Evolutionary conservation across 345 rosid genomes (phyloP), one percentile per base, ranked within the genome.

Genomic region (Atalantia buxifolia): DNA sequence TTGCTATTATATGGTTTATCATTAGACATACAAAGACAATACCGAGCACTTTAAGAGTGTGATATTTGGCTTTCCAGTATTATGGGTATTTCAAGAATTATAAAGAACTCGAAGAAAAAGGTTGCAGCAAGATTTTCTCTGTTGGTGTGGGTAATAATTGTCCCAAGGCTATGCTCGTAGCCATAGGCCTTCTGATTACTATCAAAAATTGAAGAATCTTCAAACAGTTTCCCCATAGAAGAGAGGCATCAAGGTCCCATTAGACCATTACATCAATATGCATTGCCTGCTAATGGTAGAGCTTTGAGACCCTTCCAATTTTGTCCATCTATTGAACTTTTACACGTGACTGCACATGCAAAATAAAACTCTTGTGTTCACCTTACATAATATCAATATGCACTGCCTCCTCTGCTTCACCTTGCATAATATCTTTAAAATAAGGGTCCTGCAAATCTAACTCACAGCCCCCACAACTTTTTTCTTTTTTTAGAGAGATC

Each of bases 201-300:
- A 48, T 36, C 21, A 13, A 72, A n/a, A 12, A 7, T 1, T 67
- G 33, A 62, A 59, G 56, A 36, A 74, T 62, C 42, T 63, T 25
- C 25, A 27, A 60, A 62, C 57, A 63, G 60, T 75, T 75, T 22
- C 30, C 61, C 56, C 1, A 45, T 1, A 48, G 42, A 64, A 9
- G 10, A 64, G 61, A 66, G 73, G 79, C 73, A 64, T 48, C 42
- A 33, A 48, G 69, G 71, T 21, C 71, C 78, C 71, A n/a, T 65
- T 42, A 28, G 38, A 2, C 71, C 78, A 19, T 2, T 19, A 21
- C 42, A 33, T 65, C 77, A 27, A 62, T 3, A 22, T 62, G 38
- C 2, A 59, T 24, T 60, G 69, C 38, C 27, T 19, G 33, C 19
- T 27, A 5, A 71, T 36, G 60, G 69, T 19, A 22, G 21, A 9